A percentile compares a stretch with the other conserved stretches of the same genome.
Conservation (phyloP, 768 basidiomycete genomes). For the Hirschioporus abietinus region DNA sequence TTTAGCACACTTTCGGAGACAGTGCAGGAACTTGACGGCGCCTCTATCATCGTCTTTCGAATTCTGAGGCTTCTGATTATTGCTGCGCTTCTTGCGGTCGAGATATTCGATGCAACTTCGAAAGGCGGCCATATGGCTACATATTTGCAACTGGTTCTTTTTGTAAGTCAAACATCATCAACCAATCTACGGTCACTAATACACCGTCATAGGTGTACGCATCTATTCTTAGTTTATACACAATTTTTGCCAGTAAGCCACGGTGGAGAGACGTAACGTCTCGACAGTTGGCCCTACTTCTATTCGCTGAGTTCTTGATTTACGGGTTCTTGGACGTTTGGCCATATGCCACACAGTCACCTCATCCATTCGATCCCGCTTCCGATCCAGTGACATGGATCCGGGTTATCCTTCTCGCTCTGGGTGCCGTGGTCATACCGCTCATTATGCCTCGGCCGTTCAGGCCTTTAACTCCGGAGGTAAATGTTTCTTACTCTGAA, state of each 20-base stretch:
- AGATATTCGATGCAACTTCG: not conserved
- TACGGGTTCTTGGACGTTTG: not conserved
- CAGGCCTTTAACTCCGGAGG: not conserved
- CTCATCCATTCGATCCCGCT: not conserved
- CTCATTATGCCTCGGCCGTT: not conserved
- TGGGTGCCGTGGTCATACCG: not conserved
- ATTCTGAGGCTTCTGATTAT: not conserved
- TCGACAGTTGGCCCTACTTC: not conserved
- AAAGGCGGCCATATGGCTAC: not conserved
- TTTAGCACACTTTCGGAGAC: not conserved
- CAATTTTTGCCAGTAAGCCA: not conserved
- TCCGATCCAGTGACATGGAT: not conserved
- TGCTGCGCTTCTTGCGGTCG: not conserved
- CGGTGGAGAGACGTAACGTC: not conserved
- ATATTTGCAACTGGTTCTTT: not conserved
- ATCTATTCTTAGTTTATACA: not conserved
- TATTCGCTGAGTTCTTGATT: not conserved
- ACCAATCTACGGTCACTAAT: not conserved
- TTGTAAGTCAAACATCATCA: not conserved
- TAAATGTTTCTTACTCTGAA: not conserved
- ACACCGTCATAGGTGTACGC: not conserved
- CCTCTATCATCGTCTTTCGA: not conserved
- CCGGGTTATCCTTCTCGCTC: not conserved
- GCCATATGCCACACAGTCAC: not conserved
- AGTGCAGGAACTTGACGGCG: not conserved